Conservation (phyloP, 805 yeast species). For the Kazachstania africana region DNA sequence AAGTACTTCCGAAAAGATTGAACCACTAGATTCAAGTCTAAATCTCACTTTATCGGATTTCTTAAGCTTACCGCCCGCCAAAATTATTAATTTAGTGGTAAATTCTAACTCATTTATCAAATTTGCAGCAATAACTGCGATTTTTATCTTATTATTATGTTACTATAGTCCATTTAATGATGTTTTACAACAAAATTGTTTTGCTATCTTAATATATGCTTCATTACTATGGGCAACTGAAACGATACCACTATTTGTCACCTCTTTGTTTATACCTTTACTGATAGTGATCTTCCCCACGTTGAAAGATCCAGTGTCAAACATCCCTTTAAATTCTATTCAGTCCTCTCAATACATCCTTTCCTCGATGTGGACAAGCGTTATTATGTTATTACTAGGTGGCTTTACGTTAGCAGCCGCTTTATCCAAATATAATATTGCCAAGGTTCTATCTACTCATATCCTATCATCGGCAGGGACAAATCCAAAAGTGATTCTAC, state of each 20-base stretch:
- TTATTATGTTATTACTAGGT: conserved; percentile 78
- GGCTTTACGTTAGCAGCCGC: conserved; percentile 96
- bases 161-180: conserved; percentile 35
- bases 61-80: not conserved
- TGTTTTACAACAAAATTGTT: conserved; percentile 60
- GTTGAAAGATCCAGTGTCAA: conserved; percentile 42
- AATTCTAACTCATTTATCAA: conserved; percentile 23
- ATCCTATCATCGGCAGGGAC: conserved; percentile 78
- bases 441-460: conserved; percentile 72
- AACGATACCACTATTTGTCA: conserved; percentile 80
- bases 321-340: conserved; percentile 43
- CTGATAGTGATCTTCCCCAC: conserved; percentile 65
- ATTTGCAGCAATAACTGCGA: conserved; percentile 33
- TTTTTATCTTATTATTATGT: conserved; percentile 33
- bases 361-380: conserved; percentile 90
- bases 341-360: conserved; percentile 63
- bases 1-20: not conserved
- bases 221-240: conserved; percentile 86
- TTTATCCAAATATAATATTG: conserved; percentile 79
- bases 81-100: not conserved
- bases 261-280: conserved; percentile 75
- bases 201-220: conserved; percentile 71
- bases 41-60: conserved; percentile 1
- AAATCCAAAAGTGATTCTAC: conserved; percentile 62
- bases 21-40: not conserved